Evolutionary conservation across 2,329 filamentous ascomycete species (phyloP), one percentile per base, ranked within the genome.

Genomic region (Fusarium goolgardi): DNA sequence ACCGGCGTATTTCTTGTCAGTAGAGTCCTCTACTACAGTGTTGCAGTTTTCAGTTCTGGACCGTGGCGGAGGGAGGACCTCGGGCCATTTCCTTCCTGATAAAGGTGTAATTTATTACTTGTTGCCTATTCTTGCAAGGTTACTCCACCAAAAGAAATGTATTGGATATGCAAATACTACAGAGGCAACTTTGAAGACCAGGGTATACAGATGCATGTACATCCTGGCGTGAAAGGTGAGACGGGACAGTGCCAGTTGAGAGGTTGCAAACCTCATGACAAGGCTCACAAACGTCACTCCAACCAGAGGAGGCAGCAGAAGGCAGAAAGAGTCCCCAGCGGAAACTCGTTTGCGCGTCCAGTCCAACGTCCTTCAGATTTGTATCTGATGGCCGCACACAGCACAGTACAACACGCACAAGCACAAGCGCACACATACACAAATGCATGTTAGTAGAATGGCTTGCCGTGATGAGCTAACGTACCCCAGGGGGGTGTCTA

Each of bases 401-500:
- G 55, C 46, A 62, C 55, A 37, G 43, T 31, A 57, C 20, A 60
- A 41, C 61, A 60, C 50, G 59, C 59, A 69, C 60, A 67, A 61
- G 71, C 68, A 71, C 67, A 71, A 51, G 73, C 66, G 67, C 59
- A 71, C 63, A 68, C 55, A 71, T 57, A 63, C 55, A 65, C 59
- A 67, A 69, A 71, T 61, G 52, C 54, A 70, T 65, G 55, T 55
- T 45, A 61, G 53, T 47, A 64, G 57, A 64, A 58, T 66, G 37
- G 67, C 63, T 65, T 69, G 57, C 69, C 55, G 61, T 53, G 47
- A 61, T 55, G 32, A 46, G 57, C 46, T 54, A 39, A 7, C 35
- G 13, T 39, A 63, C 66, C 54, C 69, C 59, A 23, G 5, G 49
- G 71, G 67, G 61, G 69, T 71, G 67, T 37, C 46, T 54, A 41